A percentile compares a stretch with the other conserved stretches of the same genome.
phyloP scores from a whole-genome alignment of 805 yeast genomes.

The Starmerella gropengiesseri region DNA sequence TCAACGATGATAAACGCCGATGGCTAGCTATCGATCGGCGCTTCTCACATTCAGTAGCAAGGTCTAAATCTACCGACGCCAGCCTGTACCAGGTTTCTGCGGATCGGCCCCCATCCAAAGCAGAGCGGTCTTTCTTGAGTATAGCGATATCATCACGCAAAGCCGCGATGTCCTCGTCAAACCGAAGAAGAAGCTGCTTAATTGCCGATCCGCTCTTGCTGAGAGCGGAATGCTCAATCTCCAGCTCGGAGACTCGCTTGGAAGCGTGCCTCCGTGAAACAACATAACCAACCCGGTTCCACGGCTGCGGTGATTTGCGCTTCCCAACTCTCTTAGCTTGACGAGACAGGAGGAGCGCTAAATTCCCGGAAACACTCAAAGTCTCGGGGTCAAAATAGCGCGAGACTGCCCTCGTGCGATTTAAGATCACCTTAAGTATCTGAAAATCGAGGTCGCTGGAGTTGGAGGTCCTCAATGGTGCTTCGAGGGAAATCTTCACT shows the following conservation, averaged over 20 bases:
- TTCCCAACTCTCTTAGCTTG: neutral
- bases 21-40: constrained; percentile 4
- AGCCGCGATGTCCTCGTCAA: constrained; percentile 14
- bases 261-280: constrained; percentile 4
- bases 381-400: constrained; percentile 3
- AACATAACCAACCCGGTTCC: neutral
- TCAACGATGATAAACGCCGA: constrained; percentile 8
- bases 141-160: constrained; percentile 7
- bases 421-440: constrained; percentile 1
- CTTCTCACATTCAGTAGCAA: neutral
- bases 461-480: neutral
- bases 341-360: neutral
- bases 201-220: neutral
- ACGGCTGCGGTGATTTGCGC: neutral
- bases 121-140: neutral
- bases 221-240: neutral
- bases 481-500: constrained; percentile 13
- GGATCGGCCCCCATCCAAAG: neutral
- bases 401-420: constrained; percentile 6
- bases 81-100: constrained; percentile 10
- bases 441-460: neutral
- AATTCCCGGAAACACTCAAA: neutral
- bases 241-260: constrained; percentile 1
- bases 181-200: constrained; percentile 4
- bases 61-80: constrained; percentile 6